A percentile compares a stretch with the other conserved stretches of the same genome.
These are phyloP conservation scores for Xylaria scruposa DNA, from an alignment of 495 filamentous ascomycete species.

Conservation along the genomic window DNA sequence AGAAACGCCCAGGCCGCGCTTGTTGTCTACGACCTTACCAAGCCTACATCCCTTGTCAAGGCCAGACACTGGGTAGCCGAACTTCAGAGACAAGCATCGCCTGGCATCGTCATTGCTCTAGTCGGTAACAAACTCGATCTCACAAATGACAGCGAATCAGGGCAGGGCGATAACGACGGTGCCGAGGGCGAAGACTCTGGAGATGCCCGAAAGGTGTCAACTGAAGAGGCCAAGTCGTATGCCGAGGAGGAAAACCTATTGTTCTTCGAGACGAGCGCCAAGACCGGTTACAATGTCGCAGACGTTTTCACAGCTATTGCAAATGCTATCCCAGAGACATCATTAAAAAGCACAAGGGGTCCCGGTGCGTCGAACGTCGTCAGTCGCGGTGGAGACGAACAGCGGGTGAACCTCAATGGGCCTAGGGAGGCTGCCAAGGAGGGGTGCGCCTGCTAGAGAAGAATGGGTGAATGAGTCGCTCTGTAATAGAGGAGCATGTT, in stretches of 20 bases:
- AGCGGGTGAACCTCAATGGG: conserved; percentile 73
- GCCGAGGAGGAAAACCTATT: conserved; percentile 92
- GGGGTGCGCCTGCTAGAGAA: conserved; percentile 82
- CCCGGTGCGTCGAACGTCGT: conserved; percentile 64
- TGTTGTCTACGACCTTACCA: conserved; percentile 98
- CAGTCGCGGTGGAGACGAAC: conserved; percentile 62
- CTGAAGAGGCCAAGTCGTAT: conserved; percentile 87
- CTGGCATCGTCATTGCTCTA: conserved; percentile 95
- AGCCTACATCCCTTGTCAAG: conserved; percentile 92
- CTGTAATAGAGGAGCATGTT: conserved; percentile 18
- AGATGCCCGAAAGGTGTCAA: conserved; percentile 85
- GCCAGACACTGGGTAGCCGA: conserved; percentile 99
- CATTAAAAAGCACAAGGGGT: conserved; percentile 83
- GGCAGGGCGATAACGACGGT: conserved; percentile 48
- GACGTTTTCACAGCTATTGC: conserved; percentile 99
- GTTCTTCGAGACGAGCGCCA: conserved; percentile 98
- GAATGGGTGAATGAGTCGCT: background rate
- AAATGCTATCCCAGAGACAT: conserved; percentile 95
- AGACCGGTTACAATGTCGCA: conserved; percentile 90
- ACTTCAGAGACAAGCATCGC: conserved; percentile 94
- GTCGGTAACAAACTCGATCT: conserved; percentile 98
- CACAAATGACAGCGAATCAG: conserved; percentile 60
- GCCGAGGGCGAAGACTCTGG: conserved; percentile 67
- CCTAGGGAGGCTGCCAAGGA: conserved; percentile 75
- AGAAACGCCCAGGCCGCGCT: conserved; percentile 98